Base-by-base conservation (phyloP, 192 early-diverging fungal genomes). In the Paraglomus occultum region DNA sequence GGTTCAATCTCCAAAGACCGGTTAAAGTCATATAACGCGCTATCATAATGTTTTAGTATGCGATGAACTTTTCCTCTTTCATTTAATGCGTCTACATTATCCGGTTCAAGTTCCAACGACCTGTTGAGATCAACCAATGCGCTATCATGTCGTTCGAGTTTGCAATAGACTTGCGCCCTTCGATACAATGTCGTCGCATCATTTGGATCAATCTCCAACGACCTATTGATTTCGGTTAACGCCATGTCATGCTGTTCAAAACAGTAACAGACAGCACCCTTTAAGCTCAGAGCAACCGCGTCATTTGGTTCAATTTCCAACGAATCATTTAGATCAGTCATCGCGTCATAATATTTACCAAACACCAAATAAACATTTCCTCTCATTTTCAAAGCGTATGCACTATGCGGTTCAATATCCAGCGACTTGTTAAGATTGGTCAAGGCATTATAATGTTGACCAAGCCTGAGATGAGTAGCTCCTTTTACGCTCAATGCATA, bases 121-220 rank as follows among this genome's bases (percentile, higher is more conserved):
- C 42, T 65, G 39, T 50, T 65, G 4, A 51, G 51, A 51, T 65
- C 63, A 2, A n/a, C 7, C 12, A 65, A 51, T 8, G 63, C 63
- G n/a, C 43, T n/a, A 15, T 31, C 1, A 51, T 51, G 2, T 65
- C 48, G 49, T 14, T 15, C 31, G 9, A 51, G 20, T 12, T 4
- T 39, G 40, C 11, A 20, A 51, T 65, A 51, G 3, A 65, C 48
- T 1, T 46, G 8, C 9, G 48, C 63, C 51, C 63, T 44, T 42
- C 51, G 38, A 18, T 20, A 51, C 38, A 65, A 65, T 7, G 63
- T 50, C 50, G 49, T 49, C n/a, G 46, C 51, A 40, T 65, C 63
- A 40, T 65, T 11, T 45, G 66, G 51, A 22, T 67, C 17, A 3
- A 42, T 15, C 23, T 44, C 42, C 15, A 67, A 43, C 3, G 39